Evolutionary conservation across 2,329 filamentous ascomycete species (phyloP).

Genomic region (Grosmannia huntii): DNA sequence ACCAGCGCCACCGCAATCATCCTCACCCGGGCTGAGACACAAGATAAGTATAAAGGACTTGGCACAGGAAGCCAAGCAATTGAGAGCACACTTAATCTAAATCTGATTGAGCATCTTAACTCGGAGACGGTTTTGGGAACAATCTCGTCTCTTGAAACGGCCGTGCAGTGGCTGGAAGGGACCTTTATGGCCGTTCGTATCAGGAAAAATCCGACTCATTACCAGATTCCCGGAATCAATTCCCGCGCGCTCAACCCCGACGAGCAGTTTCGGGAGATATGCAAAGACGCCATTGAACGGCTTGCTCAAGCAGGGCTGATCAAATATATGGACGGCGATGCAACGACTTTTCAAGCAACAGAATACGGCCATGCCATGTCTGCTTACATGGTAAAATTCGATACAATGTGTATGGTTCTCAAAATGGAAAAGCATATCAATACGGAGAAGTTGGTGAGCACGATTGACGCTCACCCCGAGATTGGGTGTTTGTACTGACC

Average conservation of each 20-base stretch:
- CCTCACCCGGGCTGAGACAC: conserved; percentile 56
- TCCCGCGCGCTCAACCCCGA: conserved; percentile 39
- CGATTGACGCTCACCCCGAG: not conserved
- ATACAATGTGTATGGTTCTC: conserved; percentile 64
- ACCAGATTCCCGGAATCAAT: conserved; percentile 47
- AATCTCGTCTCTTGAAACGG: conserved; percentile 49
- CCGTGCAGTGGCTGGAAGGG: conserved; percentile 60
- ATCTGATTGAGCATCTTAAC: conserved; percentile 73
- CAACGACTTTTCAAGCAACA: conserved; percentile 44
- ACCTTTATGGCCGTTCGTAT: conserved; percentile 71
- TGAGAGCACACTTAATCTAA: conserved; percentile 67
- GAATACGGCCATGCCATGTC: conserved; percentile 73
- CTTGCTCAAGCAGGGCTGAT: conserved; percentile 50
- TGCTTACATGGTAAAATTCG: conserved; percentile 65
- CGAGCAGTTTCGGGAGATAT: conserved; percentile 56
- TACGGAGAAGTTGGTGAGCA: conserved; percentile 54
- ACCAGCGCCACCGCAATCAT: conserved; percentile 65
- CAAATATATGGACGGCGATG: conserved; percentile 14
- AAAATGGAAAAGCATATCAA: conserved; percentile 46
- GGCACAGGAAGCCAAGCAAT: conserved; percentile 59
- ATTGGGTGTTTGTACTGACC: not conserved
- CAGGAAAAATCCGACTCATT: conserved; percentile 56
- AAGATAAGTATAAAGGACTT: conserved; percentile 56
- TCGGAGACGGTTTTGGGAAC: conserved; percentile 71
- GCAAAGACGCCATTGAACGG: conserved; percentile 52